Conservation (phyloP, 495 filamentous ascomycete species). For the Aspergillus conjunctus region DNA sequence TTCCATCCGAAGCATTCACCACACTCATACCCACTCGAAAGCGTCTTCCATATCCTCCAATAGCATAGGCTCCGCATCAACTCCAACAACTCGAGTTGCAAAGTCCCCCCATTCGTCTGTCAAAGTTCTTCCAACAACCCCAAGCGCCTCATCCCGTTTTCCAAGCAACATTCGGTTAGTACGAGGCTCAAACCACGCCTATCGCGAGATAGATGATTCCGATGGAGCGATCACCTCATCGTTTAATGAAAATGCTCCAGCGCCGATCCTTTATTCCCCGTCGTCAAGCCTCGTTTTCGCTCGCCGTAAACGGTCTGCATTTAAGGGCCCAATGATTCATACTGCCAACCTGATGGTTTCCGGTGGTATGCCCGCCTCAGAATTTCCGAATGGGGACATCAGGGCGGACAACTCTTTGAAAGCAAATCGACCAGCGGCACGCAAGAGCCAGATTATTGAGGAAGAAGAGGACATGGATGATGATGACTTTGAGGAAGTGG, state of each 20-base stretch:
- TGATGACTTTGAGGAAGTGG: slow-evolving; percentile 71
- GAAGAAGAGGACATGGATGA: slow-evolving; percentile 84
- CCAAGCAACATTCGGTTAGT: slow-evolving; percentile 87
- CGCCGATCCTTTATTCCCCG: slow-evolving; percentile 48
- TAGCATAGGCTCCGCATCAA: slow-evolving; percentile 65
- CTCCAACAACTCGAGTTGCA: slow-evolving; percentile 64
- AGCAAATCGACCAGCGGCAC: slow-evolving; percentile 61
- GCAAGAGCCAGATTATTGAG: slow-evolving; percentile 68
- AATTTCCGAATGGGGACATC: slow-evolving; percentile 39
- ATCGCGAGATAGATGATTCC: slow-evolving; percentile 33
- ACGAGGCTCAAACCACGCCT: slow-evolving; percentile 51
- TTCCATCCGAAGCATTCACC: slow-evolving; percentile 88
- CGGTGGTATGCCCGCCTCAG: slow-evolving; percentile 38
- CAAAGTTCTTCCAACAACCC: slow-evolving; percentile 92
- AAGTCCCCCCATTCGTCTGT: slow-evolving; percentile 85
- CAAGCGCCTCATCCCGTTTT: slow-evolving; percentile 70
- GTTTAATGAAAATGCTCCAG: slow-evolving; percentile 44
- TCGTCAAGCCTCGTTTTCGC: slow-evolving; percentile 79
- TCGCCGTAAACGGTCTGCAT: slow-evolving; percentile 82
- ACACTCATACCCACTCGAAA: slow-evolving; percentile 84
- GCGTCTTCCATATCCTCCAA: slow-evolving; percentile 91
- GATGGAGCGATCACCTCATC: slow-evolving; percentile 34
- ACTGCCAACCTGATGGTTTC: slow-evolving; percentile 51
- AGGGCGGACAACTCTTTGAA: slow-evolving; percentile 53
- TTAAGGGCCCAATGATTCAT: slow-evolving; percentile 80